These are phyloP conservation scores for Yamadazyma friedrichii DNA, from an alignment of 1,139 yeast species.

Conservation along the genomic window DNA sequence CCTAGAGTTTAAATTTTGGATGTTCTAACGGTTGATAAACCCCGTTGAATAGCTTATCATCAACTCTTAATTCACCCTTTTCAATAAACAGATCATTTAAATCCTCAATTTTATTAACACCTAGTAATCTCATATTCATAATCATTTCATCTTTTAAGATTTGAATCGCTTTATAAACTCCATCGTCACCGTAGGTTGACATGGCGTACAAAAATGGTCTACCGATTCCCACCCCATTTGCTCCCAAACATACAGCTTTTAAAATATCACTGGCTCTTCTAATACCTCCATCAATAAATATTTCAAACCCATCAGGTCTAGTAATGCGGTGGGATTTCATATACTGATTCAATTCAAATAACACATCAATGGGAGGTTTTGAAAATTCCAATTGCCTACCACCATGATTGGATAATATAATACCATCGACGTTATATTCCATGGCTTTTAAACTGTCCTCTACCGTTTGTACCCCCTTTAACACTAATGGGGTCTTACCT, in stretches of 20 bases:
- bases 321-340: constrained; percentile 2
- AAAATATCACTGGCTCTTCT: constrained; percentile 68
- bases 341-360: constrained; percentile 53
- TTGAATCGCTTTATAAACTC: constrained; percentile 76
- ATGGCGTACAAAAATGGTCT: constrained; percentile 72
- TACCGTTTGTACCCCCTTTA: constrained; percentile 71
- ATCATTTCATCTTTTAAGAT: constrained; percentile 76
- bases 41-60: constrained; percentile 34
- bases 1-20: constrained; percentile 27
- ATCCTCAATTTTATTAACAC: constrained; percentile 66
- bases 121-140: constrained; percentile 87
- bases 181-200: constrained; percentile 72
- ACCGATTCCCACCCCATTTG: constrained; percentile 73
- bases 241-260: constrained; percentile 68
- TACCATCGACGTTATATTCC: constrained; percentile 61
- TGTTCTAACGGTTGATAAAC: constrained; percentile 40
- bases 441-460: constrained; percentile 68
- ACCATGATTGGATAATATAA: constrained; percentile 70
- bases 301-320: constrained; percentile 50
- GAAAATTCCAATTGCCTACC: constrained; percentile 72
- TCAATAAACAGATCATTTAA: constrained; percentile 50
- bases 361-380: constrained; percentile 65
- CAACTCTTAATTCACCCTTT: constrained; percentile 25
- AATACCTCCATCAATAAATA: constrained; percentile 65
- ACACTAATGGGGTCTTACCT: constrained; percentile 55